Base-by-base conservation (phyloP, 192 early-diverging fungal species). In the Coemansia sp. region DNA sequence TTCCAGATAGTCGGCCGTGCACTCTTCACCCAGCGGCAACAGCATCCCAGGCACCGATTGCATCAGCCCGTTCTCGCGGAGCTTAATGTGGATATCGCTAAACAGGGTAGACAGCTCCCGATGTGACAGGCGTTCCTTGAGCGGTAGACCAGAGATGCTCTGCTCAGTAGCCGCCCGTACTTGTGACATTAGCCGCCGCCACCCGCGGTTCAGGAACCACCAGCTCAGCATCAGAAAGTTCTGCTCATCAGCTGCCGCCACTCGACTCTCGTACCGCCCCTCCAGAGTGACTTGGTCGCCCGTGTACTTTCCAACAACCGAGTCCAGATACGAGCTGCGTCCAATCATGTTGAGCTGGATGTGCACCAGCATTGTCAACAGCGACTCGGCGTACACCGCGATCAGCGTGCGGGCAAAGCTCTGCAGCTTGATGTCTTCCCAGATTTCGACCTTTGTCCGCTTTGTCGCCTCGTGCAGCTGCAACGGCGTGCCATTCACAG, bases 261-360 rank as follows among this genome's bases (percentile, higher is more conserved):
- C 62, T 29, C 52, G 73, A 27, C 64, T 69, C 50, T 41, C 51
- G 54, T 64, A 63, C 6, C 56, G 71, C 10, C 70, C 70, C 52
- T 75, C 81, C 10, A 72, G 57, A 37, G 56, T 57, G 1, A 64
- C 45, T 5, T 66, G 53, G 9, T 59, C 66, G 39, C 48, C 63
- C 12, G 58, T 55, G 38, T 70, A 68, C 66, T 71, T 75, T 51
- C 67, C 62, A 27, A 85, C 72, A 2, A 91, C 84, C 17, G 92
- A 89, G 60, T 89, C 90, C 17, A 90, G 79, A 67, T 97, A 98
- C 57, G 92, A 92, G 78, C 88, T 90, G 25, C 94, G 87, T 2
- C 95, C 97, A 52, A 98, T 73, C 14, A 98, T 81, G 72, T 93
- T 95, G 32, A 98, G 85, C 73, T 98, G 94, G 5, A 93, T 72